Conservation (phyloP, 2,329 filamentous ascomycete species). For the Dryadomyces quercivorus region DNA sequence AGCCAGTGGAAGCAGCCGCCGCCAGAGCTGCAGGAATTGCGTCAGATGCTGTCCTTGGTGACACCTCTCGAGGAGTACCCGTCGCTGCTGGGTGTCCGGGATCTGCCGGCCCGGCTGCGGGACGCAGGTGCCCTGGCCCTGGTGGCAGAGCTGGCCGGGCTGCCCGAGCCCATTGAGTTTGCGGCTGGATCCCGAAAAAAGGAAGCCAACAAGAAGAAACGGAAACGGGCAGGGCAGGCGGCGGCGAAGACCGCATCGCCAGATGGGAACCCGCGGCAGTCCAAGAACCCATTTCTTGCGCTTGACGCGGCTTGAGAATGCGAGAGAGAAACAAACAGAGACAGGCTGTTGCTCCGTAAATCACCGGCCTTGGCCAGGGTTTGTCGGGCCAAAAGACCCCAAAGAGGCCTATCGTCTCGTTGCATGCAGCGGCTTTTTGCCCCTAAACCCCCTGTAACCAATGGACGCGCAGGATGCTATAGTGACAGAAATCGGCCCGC, state of each 20-base stretch:
- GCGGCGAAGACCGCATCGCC: neutral
- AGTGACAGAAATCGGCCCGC: constrained; percentile 1
- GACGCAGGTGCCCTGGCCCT: constrained; percentile 2
- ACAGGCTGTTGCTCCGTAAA: too few species aligned
- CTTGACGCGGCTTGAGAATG: neutral
- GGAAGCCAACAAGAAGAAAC: constrained; percentile 3
- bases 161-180: constrained; percentile 7
- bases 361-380: too few species aligned
- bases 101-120: constrained; percentile 8
- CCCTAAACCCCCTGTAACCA: neutral
- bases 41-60: neutral
- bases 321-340: too few species aligned
- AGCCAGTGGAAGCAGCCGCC: neutral
- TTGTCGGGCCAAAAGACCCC: too few species aligned
- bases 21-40: neutral
- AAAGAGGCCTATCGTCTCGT: too few species aligned
- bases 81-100: constrained; percentile 3
- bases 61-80: constrained; percentile 9
- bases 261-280: neutral
- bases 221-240: constrained; percentile 1
- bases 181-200: neutral
- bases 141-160: constrained; percentile 3
- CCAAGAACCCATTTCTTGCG: constrained; percentile 9
- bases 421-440: too few species aligned
- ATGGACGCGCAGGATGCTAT: neutral